phyloP scores from a whole-genome alignment of 257 asterid species.

The Solanum medicagineum region DNA sequence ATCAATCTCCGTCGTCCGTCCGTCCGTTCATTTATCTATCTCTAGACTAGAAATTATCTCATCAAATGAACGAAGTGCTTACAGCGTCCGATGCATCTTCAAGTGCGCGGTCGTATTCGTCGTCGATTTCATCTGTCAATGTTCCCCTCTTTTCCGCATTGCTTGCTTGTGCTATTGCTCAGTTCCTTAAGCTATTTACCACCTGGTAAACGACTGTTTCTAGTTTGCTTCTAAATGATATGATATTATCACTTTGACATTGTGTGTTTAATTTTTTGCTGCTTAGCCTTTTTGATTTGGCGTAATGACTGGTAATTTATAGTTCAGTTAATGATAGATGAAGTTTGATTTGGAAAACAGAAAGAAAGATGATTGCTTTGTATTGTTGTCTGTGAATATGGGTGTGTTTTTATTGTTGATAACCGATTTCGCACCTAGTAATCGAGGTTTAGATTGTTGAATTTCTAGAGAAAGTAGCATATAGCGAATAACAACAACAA shows the following conservation, averaged over 20 bases:
- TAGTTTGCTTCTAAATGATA: neutral
- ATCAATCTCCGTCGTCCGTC: neutral
- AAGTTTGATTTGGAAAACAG: neutral
- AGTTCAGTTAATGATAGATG: neutral
- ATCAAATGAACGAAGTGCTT: constrained; percentile 37
- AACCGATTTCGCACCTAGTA: neutral
- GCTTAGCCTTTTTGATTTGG: neutral
- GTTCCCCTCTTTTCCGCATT: constrained; percentile 68
- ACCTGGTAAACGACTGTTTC: constrained; percentile 41
- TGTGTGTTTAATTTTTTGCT: neutral
- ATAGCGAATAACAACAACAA: no score
- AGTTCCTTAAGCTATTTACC: constrained; percentile 84
- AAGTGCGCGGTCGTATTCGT: constrained; percentile 36
- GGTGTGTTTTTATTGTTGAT: neutral
- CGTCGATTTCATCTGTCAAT: constrained; percentile 45
- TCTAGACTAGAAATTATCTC: neutral
- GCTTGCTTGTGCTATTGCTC: constrained; percentile 83
- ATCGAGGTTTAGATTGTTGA: neutral
- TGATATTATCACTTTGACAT: neutral
- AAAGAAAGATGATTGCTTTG: neutral
- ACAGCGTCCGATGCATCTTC: constrained; percentile 61
- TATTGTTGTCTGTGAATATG: neutral
- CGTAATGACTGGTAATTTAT: neutral
- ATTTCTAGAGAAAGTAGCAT: neutral
- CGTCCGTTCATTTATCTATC: neutral